Base-by-base conservation (phyloP, 1,284 basidiomycete genomes). In the Ustilago xerochloae region DNA sequence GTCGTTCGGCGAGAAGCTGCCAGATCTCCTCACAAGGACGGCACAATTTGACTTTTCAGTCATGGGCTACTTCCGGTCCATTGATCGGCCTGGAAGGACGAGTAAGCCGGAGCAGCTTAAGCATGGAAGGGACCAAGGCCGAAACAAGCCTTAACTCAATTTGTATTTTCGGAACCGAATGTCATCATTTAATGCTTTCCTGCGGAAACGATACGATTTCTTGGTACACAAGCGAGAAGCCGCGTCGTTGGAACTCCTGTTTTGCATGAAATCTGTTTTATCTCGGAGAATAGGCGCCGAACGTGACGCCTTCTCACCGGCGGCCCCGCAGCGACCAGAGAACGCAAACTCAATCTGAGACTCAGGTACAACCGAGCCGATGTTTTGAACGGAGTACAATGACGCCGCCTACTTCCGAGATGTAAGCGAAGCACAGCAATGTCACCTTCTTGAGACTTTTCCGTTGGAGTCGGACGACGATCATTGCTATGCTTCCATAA, bases 1-100 rank as follows among this genome's bases (percentile, higher is more conserved):
- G 43, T 59, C 64, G 16, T 73, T 73, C 18, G 70, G 70, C 28
- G 70, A 73, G 29, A 73, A 67, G 41, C 48, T 67, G 15, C 70
- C 70, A 4, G 70, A 73, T n/a, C 36, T 63, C 3, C 36, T 73
- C 20, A 63, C 60, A 0, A 60, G 48, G 28, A 45, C 43, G 12
- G 61, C 61, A 3, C 61, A 13, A 9, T 73, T 73, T 24, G 70
- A 73, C 33, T 73, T 33, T 18, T 30, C 70, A 15, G 57, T 64
- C 26, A 63, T 73, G 64, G 49, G 50, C 16, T 73, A 73, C 29
- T 57, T 73, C 9, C 35, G 60, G n/a, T 63, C 60, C n/a, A 73
- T 73, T 15, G 70, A 73, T 22, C 51, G 56, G 16, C 63, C 62
- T 16, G 49, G 38, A 30, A 30, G 28, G 18, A 30, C 4, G 7